phyloP scores from a whole-genome alignment of 805 yeast species.

The Teunomyces pallodes region DNA sequence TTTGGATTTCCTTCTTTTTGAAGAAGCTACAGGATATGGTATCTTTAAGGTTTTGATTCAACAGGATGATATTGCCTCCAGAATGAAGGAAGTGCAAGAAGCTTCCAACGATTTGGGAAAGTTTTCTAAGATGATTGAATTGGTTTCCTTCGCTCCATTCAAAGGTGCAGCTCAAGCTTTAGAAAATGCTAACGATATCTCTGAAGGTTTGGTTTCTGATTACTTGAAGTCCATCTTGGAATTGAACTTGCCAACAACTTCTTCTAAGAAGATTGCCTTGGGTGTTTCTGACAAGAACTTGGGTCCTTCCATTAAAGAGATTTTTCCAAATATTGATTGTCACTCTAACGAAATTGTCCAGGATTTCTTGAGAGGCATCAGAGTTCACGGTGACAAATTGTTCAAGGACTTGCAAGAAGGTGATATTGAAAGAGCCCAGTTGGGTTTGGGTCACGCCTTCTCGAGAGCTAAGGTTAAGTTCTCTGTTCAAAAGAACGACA shows the following conservation, averaged over 20 bases:
- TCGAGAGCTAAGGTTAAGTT: conserved; percentile 99
- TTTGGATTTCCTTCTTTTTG: conserved; percentile 88
- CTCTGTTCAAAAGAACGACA: conserved; percentile 96
- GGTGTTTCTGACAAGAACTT: conserved; percentile 94
- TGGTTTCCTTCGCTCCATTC: conserved; percentile 95
- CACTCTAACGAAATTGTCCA: conserved; percentile 88
- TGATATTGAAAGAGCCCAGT: conserved; percentile 95
- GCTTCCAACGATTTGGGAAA: conserved; percentile 81
- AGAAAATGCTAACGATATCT: conserved; percentile 95
- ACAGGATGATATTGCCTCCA: conserved; percentile 91
- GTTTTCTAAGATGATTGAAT: conserved; percentile 89
- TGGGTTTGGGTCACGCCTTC: conserved; percentile 98
- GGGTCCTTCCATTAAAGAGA: conserved; percentile 95
- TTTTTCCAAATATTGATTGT: conserved; percentile 85
- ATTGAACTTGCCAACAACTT: conserved; percentile 80
- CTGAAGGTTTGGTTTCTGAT: conserved; percentile 95
- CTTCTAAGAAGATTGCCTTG: conserved; percentile 64
- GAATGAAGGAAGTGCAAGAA: conserved; percentile 90
- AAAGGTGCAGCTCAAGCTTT: conserved; percentile 99
- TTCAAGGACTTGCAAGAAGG: conserved; percentile 91
- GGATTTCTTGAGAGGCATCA: conserved; percentile 91
- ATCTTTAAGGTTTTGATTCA: conserved; percentile 90
- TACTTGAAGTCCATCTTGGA: conserved; percentile 87
- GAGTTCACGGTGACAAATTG: conserved; percentile 85
- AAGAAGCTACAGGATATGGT: conserved; percentile 98